A percentile compares a stretch with the other conserved stretches of the same genome.
phyloP scores from a whole-genome alignment of 192 early-diverging fungal genomes.

The Podila epicladia region DNA sequence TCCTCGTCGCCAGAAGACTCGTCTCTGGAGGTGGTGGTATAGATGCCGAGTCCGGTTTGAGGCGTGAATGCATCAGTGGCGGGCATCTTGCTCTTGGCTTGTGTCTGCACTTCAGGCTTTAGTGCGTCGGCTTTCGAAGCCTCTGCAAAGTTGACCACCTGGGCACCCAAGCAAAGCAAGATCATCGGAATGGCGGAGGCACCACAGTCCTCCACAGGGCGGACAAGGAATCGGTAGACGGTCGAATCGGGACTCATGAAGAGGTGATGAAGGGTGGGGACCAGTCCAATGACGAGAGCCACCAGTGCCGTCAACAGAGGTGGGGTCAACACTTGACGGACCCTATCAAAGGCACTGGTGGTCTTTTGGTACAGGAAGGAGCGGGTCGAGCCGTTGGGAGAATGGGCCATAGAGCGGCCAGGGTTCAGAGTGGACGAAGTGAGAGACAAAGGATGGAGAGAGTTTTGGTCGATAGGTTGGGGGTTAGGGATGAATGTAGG shows the following conservation, averaged over 20 bases:
- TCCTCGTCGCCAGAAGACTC: conserved; percentile 18
- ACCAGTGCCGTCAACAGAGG: conserved; percentile 78
- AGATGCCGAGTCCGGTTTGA: conserved; percentile 24
- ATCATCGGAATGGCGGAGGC: conserved; percentile 84
- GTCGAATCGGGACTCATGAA: conserved; percentile 70
- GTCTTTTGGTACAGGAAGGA: conserved; percentile 17
- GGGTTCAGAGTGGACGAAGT: background rate
- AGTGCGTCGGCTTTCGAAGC: background rate
- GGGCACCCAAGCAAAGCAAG: conserved; percentile 79
- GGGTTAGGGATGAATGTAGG: background rate
- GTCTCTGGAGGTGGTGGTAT: conserved; percentile 2
- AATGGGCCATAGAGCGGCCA: conserved; percentile 7
- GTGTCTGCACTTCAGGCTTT: background rate
- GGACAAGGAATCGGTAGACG: conserved; percentile 65
- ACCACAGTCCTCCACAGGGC: conserved; percentile 79
- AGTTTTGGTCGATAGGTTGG: background rate
- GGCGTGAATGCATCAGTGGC: background rate
- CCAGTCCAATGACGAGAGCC: conserved; percentile 72
- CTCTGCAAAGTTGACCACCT: conserved; percentile 57
- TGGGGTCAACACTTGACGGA: conserved; percentile 65
- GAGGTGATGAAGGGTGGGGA: conserved; percentile 69
- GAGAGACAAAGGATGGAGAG: conserved; percentile 11
- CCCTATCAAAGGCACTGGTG: conserved; percentile 13
- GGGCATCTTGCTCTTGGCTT: background rate
- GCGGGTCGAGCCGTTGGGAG: conserved; percentile 10